Conservation (phyloP, 805 yeast genomes). For the Isabelozyma rhagii region DNA sequence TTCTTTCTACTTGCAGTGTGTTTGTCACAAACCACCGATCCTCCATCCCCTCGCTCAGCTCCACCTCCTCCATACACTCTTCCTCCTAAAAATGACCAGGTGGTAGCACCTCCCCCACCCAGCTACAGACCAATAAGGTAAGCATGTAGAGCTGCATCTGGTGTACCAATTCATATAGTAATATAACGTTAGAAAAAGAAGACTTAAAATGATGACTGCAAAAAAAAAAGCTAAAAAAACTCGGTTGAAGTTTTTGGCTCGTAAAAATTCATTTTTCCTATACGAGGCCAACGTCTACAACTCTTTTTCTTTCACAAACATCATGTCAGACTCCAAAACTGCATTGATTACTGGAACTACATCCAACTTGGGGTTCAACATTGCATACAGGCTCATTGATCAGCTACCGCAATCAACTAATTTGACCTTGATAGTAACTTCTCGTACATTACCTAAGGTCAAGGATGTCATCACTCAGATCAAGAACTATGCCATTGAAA, state of each 20-base stretch:
- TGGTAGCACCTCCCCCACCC: neutral
- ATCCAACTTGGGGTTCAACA: conserved; percentile 79
- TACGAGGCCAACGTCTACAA: neutral
- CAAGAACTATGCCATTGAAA: conserved; percentile 34
- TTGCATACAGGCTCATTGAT: conserved; percentile 75
- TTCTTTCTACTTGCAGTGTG: too few species aligned
- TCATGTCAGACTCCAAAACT: conserved; percentile 20
- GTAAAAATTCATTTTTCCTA: neutral
- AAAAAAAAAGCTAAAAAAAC: neutral
- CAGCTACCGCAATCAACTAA: conserved; percentile 50
- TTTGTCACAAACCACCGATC: too few species aligned
- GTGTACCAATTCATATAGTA: neutral
- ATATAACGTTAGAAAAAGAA: too few species aligned
- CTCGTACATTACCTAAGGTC: conserved; percentile 83
- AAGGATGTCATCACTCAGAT: conserved; percentile 67
- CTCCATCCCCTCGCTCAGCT: neutral
- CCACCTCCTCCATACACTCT: neutral
- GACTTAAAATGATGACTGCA: neutral
- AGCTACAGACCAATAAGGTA: too few species aligned
- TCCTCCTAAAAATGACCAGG: neutral
- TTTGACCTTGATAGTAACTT: conserved; percentile 81
- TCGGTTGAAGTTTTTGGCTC: too few species aligned
- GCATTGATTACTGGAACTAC: conserved; percentile 43
- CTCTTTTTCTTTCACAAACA: neutral
- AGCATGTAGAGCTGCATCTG: neutral